Conservation (phyloP, 345 rosid species). For the Corymbia maculata region DNA sequence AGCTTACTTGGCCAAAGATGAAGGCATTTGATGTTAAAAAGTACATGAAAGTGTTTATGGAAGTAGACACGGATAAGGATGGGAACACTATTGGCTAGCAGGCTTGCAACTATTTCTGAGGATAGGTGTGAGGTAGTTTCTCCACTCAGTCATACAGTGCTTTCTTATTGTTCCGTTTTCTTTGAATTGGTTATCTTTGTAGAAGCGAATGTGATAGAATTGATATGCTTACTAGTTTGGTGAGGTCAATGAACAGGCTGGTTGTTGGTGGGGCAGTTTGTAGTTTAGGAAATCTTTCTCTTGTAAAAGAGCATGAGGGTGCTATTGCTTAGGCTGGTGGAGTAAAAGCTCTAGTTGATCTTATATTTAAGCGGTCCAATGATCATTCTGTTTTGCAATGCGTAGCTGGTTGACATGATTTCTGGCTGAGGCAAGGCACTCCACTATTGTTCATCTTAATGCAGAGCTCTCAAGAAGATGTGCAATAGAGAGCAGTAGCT, state of each 20-base stretch:
- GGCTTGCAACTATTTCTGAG: conserved; percentile 61
- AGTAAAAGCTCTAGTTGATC: conserved; percentile 62
- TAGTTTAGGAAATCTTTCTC: conserved; percentile 79
- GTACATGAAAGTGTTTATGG: conserved; percentile 78
- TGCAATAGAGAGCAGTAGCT: no score
- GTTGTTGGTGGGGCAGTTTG: conserved; percentile 84
- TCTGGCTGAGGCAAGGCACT: no score
- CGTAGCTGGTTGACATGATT: no score
- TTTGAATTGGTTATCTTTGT: neutral
- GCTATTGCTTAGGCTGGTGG: conserved; percentile 76
- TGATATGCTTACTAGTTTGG: conserved; percentile 33
- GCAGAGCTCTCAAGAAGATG: no score
- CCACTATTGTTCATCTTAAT: no score
- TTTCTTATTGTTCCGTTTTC: neutral
- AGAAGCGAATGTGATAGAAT: no score
- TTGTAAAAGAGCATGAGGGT: conserved; percentile 76
- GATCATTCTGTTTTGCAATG: no score
- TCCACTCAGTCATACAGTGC: neutral
- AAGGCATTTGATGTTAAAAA: conserved; percentile 81
- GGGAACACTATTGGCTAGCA: conserved; percentile 92
- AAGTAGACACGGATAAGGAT: conserved; percentile 91
- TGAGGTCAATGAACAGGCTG: conserved; percentile 66
- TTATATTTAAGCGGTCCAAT: conserved; percentile 57
- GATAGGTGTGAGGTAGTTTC: neutral
- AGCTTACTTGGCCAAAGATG: conserved; percentile 83